phyloP scores from a whole-genome alignment of 2,329 filamentous ascomycete genomes.

The Penicillium sumatraense region DNA sequence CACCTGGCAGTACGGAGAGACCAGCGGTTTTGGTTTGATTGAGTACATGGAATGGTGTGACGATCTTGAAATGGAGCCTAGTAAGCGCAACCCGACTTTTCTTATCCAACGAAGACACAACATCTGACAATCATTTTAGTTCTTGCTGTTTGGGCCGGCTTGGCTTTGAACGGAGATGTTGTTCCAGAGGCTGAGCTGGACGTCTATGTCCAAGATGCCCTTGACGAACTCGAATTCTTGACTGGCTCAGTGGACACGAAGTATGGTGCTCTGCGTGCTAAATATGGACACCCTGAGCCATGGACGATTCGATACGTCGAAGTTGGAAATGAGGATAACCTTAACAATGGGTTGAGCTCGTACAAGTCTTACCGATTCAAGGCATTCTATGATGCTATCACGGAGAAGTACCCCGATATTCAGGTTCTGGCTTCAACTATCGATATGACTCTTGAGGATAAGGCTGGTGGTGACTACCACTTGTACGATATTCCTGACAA shows the following conservation, averaged over 20 bases:
- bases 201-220: conserved; percentile 39
- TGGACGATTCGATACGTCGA: conserved; percentile 67
- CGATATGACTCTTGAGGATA: conserved; percentile 29
- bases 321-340: conserved; percentile 71
- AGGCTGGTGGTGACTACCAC: conserved; percentile 48
- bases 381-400: conserved; percentile 64
- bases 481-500: conserved; percentile 57
- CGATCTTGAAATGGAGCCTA: conserved; percentile 49
- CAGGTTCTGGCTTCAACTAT: conserved; percentile 45
- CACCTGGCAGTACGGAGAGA: conserved; percentile 53
- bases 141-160: conserved; percentile 51
- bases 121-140: conserved; percentile 20
- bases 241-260: conserved; percentile 32
- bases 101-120: not conserved
- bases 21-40: conserved; percentile 50
- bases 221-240: conserved; percentile 39
- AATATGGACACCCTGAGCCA: conserved; percentile 65
- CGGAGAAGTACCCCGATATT: conserved; percentile 60
- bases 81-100: conserved; percentile 15
- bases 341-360: conserved; percentile 56
- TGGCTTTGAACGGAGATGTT: conserved; percentile 45
- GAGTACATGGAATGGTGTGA: conserved; percentile 56
- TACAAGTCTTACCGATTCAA: conserved; percentile 62
- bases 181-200: conserved; percentile 42
- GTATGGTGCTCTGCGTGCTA: conserved; percentile 56